phyloP scores from a whole-genome alignment of 495 filamentous ascomycete genomes.

The Xylaria acuta region DNA sequence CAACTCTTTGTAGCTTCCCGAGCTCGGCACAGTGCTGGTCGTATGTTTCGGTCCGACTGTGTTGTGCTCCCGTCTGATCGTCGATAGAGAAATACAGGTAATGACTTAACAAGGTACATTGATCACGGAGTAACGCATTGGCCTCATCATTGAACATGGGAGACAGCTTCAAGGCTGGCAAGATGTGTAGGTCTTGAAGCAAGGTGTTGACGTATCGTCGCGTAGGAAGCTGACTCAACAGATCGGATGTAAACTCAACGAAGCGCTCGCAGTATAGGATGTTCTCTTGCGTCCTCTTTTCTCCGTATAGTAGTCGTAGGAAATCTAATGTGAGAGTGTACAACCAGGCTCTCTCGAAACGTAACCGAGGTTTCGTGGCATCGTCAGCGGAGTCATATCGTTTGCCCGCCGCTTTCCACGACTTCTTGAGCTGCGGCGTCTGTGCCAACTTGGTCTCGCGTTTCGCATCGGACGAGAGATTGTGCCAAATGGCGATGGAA shows the following conservation, averaged over 20 bases:
- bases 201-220: constrained; percentile 92
- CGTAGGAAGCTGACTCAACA: constrained; percentile 93
- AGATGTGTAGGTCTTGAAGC: constrained; percentile 87
- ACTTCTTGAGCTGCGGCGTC: constrained; percentile 74
- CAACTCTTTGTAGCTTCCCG: constrained; percentile 79
- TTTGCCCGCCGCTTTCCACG: constrained; percentile 88
- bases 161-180: constrained; percentile 81
- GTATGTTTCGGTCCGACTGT: constrained; percentile 74
- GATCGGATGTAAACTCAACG: constrained; percentile 86
- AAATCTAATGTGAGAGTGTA: constrained; percentile 88
- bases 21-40: constrained; percentile 78
- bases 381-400: constrained; percentile 90
- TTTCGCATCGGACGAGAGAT: constrained; percentile 73
- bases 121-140: constrained; percentile 81
- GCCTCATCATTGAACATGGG: constrained; percentile 75
- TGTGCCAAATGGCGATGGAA: constrained; percentile 94
- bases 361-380: constrained; percentile 72
- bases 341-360: constrained; percentile 94
- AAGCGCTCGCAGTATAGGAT: constrained; percentile 90
- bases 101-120: constrained; percentile 78
- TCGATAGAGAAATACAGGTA: constrained; percentile 89
- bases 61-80: constrained; percentile 82
- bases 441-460: constrained; percentile 73
- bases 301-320: constrained; percentile 70
- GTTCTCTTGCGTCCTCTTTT: constrained; percentile 63